Evolutionary conservation across 2,329 filamentous ascomycete species (phyloP), one percentile per base, ranked within the genome.

Genomic region (Xylariaceae sp.): DNA sequence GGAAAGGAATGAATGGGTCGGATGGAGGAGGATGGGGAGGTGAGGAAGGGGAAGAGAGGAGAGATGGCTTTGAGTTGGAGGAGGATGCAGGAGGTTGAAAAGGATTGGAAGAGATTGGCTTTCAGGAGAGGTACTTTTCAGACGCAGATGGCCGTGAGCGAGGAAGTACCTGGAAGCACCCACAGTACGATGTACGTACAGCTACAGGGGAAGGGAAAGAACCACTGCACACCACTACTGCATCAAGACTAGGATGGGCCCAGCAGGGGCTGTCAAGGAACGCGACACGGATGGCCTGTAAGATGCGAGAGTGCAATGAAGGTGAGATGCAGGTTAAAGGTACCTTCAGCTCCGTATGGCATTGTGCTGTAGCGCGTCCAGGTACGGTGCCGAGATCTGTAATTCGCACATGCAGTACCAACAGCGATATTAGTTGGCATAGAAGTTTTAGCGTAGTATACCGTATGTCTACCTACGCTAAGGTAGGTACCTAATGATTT

Each of bases 1-100:
- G 75, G 55, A 60, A 78, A 75, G 73, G 75, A 81, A 82, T 75
- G 78, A 81, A 77, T 81, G 77, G 77, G 77, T 74, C 72, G 71
- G 75, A 75, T 71, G 64, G 67, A 67, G 65, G 68, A 71, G 70
- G 72, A 71, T 45, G 50, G 48, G 53, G 57, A 59, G 57, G 58
- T 56, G 51, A 59, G 53, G 53, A 60, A 55, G 49, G 55, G 52
- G 69, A 69, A 68, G 59, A 61, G 60, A 65, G 62, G 67, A 66
- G 68, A 60, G 57, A 53, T 65, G 69, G 60, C 69, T 68, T 75
- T 78, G 76, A 77, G 77, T 77, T 76, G 75, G 77, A 80, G 74
- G 73, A 80, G 75, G 75, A 79, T 74, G 72, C 73, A 76, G 73
- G 72, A 76, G 74, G 76, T 71, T 75, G 75, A 77, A 77, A 79